These are phyloP conservation scores for Crepidotus variabilis DNA, from an alignment of 768 basidiomycete species.

Conservation along the genomic window DNA sequence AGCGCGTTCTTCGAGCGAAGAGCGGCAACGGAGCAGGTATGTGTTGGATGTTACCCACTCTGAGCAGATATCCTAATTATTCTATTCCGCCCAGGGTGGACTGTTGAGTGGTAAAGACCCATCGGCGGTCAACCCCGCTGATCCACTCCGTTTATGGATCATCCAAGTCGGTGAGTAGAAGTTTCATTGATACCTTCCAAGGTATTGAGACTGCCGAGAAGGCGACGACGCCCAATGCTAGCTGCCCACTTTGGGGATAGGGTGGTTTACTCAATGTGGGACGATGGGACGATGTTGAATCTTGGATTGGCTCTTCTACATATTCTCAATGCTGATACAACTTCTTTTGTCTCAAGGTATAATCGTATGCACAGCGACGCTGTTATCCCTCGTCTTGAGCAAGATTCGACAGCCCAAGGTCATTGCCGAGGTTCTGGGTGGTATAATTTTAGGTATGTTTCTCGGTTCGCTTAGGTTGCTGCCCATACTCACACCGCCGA, in stretches of 20 bases:
- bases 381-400: constrained; percentile 61
- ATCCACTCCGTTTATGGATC: constrained; percentile 77
- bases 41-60: constrained; percentile 7
- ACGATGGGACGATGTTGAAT: too few relatives aligned
- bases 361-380: constrained; percentile 76
- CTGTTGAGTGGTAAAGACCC: constrained; percentile 76
- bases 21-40: constrained; percentile 38
- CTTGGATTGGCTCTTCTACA: too few relatives aligned
- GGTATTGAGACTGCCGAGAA: neutral
- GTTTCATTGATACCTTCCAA: neutral
- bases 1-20: constrained; percentile 29
- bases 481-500: neutral
- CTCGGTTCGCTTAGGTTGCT: constrained; percentile 38
- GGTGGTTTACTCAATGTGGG: too few relatives aligned
- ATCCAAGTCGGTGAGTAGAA: constrained; percentile 65
- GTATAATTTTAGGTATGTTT: constrained; percentile 76
- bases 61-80: too few relatives aligned
- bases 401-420: constrained; percentile 83
- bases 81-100: constrained; percentile 76
- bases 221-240: neutral
- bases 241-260: constrained; percentile 1
- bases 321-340: neutral
- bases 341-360: constrained; percentile 44
- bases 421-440: constrained; percentile 81
- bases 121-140: constrained; percentile 52